Evolutionary conservation across 1,139 yeast genomes (phyloP), one percentile per base, ranked within the genome.

Genomic region (Yamadazyma dendronema): DNA sequence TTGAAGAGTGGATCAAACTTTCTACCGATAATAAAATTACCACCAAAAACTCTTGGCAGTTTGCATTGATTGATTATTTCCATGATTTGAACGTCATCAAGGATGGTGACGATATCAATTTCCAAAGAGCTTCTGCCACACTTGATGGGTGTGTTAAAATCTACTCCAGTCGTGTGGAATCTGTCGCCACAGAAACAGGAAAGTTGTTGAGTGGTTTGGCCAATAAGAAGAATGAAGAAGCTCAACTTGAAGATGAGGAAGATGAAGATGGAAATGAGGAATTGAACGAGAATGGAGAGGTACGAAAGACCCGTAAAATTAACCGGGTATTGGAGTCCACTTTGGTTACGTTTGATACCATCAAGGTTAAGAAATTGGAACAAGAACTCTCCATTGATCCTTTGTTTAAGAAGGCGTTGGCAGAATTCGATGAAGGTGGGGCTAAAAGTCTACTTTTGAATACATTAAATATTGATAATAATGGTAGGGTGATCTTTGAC

Each of bases 361-460:
- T 89, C n/a, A 68, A 67, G 47, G 69, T 84, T 42, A 84, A 83
- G 54, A 80, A 83, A 46, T 63, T 85, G 31, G 95, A 88, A 36
- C 81, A 84, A 46, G 95, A 86, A 49, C 63, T 86, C 21, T 75
- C 83, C 7, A 84, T 88, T 35, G 97, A 90, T 59, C 97, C 97
- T 0, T 67, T 90, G 35, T 88, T 90, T 61, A 84, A 87, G 45
- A 88, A 88, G 52, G 90, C 95, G 35, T 70, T 90, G 34, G 87
- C 96, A 0, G 96, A 89, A 43, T 90, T 89, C 53, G 97, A 90
- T 57, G 96, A 90, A 62, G 96, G 97, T 26, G 97, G 97, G 4
- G 90, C 97, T 8, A 87, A 84, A 52, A 85, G 95, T 37, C 65
- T 90, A 39, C 63, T 90, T 35, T 62, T 88, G 50, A 89, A 88